Evolutionary conservation across 495 filamentous ascomycete genomes (phyloP).

Genomic region (Tuber indicum): DNA sequence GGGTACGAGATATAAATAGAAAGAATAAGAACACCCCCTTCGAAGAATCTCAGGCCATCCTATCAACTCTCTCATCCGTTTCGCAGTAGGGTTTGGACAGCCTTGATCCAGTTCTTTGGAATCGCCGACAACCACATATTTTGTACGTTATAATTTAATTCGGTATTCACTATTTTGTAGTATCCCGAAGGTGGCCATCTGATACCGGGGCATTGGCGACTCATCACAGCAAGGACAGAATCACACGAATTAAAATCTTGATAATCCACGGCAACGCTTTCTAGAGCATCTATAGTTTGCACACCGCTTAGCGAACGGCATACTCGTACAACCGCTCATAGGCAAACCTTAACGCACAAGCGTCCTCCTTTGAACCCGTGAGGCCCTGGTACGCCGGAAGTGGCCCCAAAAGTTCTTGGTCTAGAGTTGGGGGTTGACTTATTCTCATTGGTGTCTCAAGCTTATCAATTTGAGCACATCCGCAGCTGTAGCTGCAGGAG

Average conservation of each 20-base stretch:
- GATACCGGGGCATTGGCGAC: neutral
- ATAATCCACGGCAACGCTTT: conserved; percentile 11
- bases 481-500: neutral
- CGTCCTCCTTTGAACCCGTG: neutral
- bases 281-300: conserved; percentile 15
- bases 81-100: neutral
- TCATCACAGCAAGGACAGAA: neutral
- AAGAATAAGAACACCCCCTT: neutral
- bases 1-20: conserved; percentile 1
- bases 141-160: conserved; percentile 5
- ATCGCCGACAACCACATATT: neutral
- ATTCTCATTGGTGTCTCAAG: neutral
- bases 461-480: neutral
- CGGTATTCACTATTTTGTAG: neutral
- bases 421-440: neutral
- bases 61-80: neutral
- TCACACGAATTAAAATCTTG: conserved; percentile 10
- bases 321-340: conserved; percentile 8
- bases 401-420: neutral
- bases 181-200: neutral
- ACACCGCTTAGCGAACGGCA: conserved; percentile 14
- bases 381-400: neutral
- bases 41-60: neutral
- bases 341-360: neutral
- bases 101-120: neutral